phyloP scores from a whole-genome alignment of 2,329 filamentous ascomycete genomes.

The Ophiostoma fasciatum region DNA sequence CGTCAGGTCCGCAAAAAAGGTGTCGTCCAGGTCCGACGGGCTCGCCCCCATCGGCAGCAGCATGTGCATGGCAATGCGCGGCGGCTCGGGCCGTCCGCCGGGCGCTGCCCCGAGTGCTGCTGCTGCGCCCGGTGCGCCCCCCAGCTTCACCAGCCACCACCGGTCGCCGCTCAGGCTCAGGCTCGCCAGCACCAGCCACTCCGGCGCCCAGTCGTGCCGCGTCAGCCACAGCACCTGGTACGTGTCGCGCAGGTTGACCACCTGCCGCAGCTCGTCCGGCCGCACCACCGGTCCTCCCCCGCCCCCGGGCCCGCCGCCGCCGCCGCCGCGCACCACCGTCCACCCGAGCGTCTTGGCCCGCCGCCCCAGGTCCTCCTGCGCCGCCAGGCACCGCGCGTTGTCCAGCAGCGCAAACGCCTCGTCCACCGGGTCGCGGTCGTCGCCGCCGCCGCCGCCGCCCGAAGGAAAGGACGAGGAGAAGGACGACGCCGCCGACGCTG shows the following conservation, averaged over 20 bases:
- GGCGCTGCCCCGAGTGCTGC: too few species aligned
- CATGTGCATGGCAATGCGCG: constrained; percentile 11
- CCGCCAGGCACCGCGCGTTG: constrained; percentile 42
- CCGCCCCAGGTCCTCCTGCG: constrained; percentile 46
- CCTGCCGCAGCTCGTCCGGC: constrained; percentile 38
- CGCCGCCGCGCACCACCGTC: constrained; percentile 31
- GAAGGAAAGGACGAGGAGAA: too few species aligned
- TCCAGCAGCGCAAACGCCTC: constrained; percentile 46
- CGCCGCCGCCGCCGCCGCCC: neutral
- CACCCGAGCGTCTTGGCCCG: constrained; percentile 51
- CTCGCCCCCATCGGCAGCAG: constrained; percentile 17
- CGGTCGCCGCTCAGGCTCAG: constrained; percentile 58
- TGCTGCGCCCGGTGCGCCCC: constrained; percentile 18
- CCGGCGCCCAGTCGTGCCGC: constrained; percentile 52
- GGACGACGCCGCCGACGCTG: neutral
- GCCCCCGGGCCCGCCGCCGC: constrained; percentile 17
- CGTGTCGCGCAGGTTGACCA: constrained; percentile 47
- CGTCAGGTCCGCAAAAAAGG: constrained; percentile 38
- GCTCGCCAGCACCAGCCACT: constrained; percentile 59
- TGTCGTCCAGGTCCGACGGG: constrained; percentile 28
- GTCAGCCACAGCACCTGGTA: constrained; percentile 55
- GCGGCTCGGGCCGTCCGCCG: constrained; percentile 4
- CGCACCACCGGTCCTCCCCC: too few species aligned
- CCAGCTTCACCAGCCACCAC: constrained; percentile 64
- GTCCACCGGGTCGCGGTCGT: constrained; percentile 35